Evolutionary conservation across 805 yeast species (phyloP).

Genomic region (Candida qinlingensis): DNA sequence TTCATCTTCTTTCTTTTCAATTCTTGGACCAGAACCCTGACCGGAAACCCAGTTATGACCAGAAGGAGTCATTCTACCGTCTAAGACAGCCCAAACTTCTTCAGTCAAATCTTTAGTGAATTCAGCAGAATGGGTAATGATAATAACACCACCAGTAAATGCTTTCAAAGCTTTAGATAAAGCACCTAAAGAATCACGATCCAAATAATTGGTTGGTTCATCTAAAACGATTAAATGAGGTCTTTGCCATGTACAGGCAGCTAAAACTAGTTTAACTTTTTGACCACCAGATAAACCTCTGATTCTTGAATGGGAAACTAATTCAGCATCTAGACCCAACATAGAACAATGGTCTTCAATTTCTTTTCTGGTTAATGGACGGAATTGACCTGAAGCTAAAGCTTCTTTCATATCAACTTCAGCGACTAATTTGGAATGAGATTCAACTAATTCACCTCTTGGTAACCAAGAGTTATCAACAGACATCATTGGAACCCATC

Average conservation of each 20-base stretch:
- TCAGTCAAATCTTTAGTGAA: conserved; percentile 99
- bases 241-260: conserved; percentile 99
- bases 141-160: conserved; percentile 99
- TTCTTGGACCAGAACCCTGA: conserved; percentile 99
- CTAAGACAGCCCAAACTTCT: conserved; percentile 99
- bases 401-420: conserved; percentile 99
- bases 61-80: conserved; percentile 99
- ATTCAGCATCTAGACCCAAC: conserved; percentile 98
- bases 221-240: conserved; percentile 99
- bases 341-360: conserved; percentile 97
- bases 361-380: conserved; percentile 99
- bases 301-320: conserved; percentile 99
- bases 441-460: conserved; percentile 96
- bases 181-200: conserved; percentile 99
- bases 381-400: conserved; percentile 99
- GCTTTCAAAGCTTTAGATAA: conserved; percentile 97
- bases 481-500: conserved; percentile 99
- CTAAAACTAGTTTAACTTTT: conserved; percentile 98
- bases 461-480: conserved; percentile 99
- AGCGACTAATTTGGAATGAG: conserved; percentile 98
- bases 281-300: conserved; percentile 99
- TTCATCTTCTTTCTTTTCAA: conserved; percentile 92
- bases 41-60: conserved; percentile 99
- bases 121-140: conserved; percentile 99
- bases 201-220: conserved; percentile 99